Base-by-base conservation (phyloP, 2,329 filamentous ascomycete genomes). In the Penicillium decumbens region DNA sequence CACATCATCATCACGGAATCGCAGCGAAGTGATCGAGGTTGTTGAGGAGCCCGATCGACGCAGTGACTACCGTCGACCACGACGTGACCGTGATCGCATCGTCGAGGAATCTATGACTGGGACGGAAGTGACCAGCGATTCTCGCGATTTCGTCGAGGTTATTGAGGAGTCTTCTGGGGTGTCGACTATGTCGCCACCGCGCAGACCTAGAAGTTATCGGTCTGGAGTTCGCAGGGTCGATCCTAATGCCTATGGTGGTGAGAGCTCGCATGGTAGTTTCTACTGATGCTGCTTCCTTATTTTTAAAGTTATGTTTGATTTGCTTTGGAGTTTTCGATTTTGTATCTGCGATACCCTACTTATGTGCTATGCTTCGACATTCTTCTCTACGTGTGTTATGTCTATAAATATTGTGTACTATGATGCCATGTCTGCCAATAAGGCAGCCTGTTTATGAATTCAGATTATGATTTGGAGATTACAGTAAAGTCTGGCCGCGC, bases 81-180 rank as follows among this genome's bases (percentile, higher is more conserved):
- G 54, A 20, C 41, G 49, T 41, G 54, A 52, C 49, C 38, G 15
- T 1, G 55, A 57, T 42, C 53, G 46, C 2, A 56, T 67, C 18
- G 62, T 68, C 23, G 71, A 70, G 49, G 65, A 70, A 58, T 65
- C 62, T 24, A 49, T 60, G 42, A 62, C 59, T 41, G 60, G 60
- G 18, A 54, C 57, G 15, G 55, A 61, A 33, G 50, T 57, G 6
- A 50, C 51, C 41, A 49, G 55, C 43, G 54, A 55, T 38, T 27
- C 20, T 8, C 55, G 73, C 42, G 77, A 81, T 64, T 69, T 80
- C n/a, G 75, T 82, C 2, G 78, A 82, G 64, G 80, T 82, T 7
- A 75, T 79, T 50, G 80, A 83, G 64, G 80, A 82, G 64, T 56
- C 53, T 23, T 60, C 57, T 1, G 47, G 23, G 15, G 24, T 53